Percentiles rank a stretch among this genome's conserved stretches.
These are phyloP conservation scores for Rhynchospora tenuis DNA, from an alignment of 176 grass and related monocot genomes.

Conservation along the genomic window DNA sequence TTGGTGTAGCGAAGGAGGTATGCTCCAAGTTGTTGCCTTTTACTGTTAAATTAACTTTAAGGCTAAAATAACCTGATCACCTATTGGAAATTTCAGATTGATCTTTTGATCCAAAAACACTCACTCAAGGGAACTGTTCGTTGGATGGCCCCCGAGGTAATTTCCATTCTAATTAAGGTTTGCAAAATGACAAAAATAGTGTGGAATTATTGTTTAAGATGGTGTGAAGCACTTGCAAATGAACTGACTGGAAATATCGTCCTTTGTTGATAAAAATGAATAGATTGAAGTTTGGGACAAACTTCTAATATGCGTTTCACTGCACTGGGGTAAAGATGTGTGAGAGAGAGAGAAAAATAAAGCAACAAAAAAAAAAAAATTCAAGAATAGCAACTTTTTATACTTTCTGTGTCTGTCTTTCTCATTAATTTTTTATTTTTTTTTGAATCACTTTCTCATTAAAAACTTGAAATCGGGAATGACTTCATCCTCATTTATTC, in stretches of 20 bases:
- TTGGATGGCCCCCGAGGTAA: slow-evolving; percentile 97
- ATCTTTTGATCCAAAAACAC: slow-evolving; percentile 51
- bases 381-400: no score
- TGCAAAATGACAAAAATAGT: background rate
- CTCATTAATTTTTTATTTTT: no score
- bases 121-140: slow-evolving; percentile 88
- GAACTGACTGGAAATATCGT: background rate
- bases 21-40: background rate
- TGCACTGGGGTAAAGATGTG: background rate
- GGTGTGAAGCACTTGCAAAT: background rate
- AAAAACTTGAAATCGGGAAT: no score
- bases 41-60: background rate
- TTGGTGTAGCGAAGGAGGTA: slow-evolving; percentile 95
- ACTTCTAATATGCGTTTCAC: background rate
- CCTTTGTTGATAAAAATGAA: background rate
- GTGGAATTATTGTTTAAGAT: background rate
- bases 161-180: background rate
- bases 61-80: slow-evolving; percentile 11
- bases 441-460: no score
- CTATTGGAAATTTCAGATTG: slow-evolving; percentile 38
- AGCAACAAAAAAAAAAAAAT: no score
- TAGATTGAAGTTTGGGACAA: background rate
- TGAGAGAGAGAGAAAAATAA: no score
- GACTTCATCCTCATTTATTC: no score
- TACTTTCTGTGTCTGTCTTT: no score